phyloP scores from a whole-genome alignment of 306 rosid species.

The Cicer arietinum region DNA sequence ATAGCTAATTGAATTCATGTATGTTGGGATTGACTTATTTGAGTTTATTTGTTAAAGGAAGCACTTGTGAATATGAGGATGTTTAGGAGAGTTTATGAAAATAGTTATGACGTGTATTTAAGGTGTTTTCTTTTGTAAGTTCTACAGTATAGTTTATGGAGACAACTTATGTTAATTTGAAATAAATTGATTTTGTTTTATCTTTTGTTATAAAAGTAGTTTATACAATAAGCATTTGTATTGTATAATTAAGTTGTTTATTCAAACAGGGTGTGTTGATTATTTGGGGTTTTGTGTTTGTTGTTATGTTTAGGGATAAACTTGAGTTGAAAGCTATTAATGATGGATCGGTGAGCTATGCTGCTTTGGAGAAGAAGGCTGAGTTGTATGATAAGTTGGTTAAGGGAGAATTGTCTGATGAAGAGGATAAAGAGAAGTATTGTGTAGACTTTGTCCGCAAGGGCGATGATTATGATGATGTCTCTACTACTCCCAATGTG shows the following conservation, averaged over 20 bases:
- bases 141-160: too few relatives aligned
- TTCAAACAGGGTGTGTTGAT: too few relatives aligned
- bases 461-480: conserved; percentile 64
- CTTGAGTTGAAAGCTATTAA: conserved; percentile 88
- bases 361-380: conserved; percentile 88
- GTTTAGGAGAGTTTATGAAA: too few relatives aligned
- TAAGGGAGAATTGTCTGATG: conserved; percentile 85
- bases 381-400: conserved; percentile 75
- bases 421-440: conserved; percentile 88
- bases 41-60: not conserved
- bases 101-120: too few relatives aligned
- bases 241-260: too few relatives aligned
- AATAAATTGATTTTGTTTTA: too few relatives aligned
- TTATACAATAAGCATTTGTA: too few relatives aligned
- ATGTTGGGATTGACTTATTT: not conserved
- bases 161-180: too few relatives aligned
- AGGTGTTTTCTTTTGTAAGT: too few relatives aligned
- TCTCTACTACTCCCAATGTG: conserved; percentile 2
- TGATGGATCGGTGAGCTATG: conserved; percentile 83
- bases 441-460: conserved; percentile 89
- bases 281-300: not conserved
- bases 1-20: not conserved
- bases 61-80: too few relatives aligned
- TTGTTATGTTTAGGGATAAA: conserved; percentile 68
- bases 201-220: too few relatives aligned